Evolutionary conservation across 2,329 filamentous ascomycete species (phyloP), one percentile per base, ranked within the genome.

Genomic region (Nannizzia gypsea): DNA sequence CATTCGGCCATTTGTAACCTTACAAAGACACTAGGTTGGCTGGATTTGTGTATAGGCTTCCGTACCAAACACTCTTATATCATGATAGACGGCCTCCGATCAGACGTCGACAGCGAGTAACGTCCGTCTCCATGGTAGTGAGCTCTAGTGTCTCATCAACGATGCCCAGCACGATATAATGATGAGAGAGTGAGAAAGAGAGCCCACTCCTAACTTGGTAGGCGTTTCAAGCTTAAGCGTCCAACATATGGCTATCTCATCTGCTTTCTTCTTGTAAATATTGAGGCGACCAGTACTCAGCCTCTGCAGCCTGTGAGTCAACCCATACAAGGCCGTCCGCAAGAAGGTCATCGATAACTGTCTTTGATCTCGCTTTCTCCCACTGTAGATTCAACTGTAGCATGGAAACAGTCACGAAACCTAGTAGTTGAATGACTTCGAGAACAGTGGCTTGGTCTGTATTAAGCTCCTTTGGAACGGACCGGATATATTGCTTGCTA

Each of bases 261-360:
- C 71, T 68, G 60, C 69, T 73, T 59, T 77, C 74, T 62, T 72
- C 73, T 11, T 77, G 64, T 13, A 77, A 64, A 57, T 73, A 73
- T 61, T 77, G 76, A 6, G 77, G 77, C 26, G 77, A 78, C 93
- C 93, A 99, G 68, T 96, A 99, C 73, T 97, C 91, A 73, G 86
- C 90, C 76, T 97, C 92, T 6, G 82, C 80, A 36, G 80, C 85
- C 75, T 96, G 90, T 65, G 83, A 84, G 73, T 99, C 93, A 4
- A 97, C 84, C 93, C 93, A 99, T 13, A 99, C 83, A 77, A 99
- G 83, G 58, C 90, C 90, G 68, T 95, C 90, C 0, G 86, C 85
- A 57, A 97, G 80, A 36, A 99, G 76, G 72, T 99, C 93, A 63
- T 96, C 90, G 57, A 97, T 81, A 1, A 92, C 90, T 0, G 93